Evolutionary conservation across 2,329 filamentous ascomycete genomes (phyloP), one percentile per base, ranked within the genome.

Genomic region (Monosporascus sp.): DNA sequence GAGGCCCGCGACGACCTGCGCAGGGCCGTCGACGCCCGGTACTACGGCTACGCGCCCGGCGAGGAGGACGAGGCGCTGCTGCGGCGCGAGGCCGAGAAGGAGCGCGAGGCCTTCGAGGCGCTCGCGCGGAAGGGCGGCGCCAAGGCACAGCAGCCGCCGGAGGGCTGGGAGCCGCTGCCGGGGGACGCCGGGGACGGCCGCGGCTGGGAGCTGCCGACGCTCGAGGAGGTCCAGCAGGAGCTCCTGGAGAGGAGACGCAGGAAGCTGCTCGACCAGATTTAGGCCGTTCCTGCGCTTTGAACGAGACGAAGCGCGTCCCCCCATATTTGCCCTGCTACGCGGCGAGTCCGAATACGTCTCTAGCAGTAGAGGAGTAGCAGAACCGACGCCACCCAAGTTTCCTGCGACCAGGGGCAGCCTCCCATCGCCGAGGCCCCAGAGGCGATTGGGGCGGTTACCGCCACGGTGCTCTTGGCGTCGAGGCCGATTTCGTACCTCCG

Each of bases 171-270:
- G 63, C 80, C 90, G 38, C 73, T 99, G 62, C 94, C 94, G 0
- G 94, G 93, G 1, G 91, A 97, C 72, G 77, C 77, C 3, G 92
- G 91, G 1, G 91, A 96, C 68, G 93, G 93, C 0, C 76, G 85
- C 38, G 81, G 77, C 47, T 97, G 93, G 93, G 83, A 82, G 57
- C 71, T 97, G 64, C 94, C 94, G 8, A 92, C 88, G 5, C 73
- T 90, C 53, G 90, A 96, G 20, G 90, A 97, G 69, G 93, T 97
- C n/a, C 90, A 97, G 72, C 84, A 92, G 66, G 94, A 97, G 72
- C 74, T 99, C 62, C 81, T 99, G 51, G 91, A 97, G 60, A 80
- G 93, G 72, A 82, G 92, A 72, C 85, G 90, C 69, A 82, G 86
- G 71, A 90, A 87, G 69, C 74, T 99, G 57, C 74, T 99, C 61